These are phyloP conservation scores for Lichtheimia ornata DNA, from an alignment of 371 early-diverging fungal genomes.

Conservation along the genomic window DNA sequence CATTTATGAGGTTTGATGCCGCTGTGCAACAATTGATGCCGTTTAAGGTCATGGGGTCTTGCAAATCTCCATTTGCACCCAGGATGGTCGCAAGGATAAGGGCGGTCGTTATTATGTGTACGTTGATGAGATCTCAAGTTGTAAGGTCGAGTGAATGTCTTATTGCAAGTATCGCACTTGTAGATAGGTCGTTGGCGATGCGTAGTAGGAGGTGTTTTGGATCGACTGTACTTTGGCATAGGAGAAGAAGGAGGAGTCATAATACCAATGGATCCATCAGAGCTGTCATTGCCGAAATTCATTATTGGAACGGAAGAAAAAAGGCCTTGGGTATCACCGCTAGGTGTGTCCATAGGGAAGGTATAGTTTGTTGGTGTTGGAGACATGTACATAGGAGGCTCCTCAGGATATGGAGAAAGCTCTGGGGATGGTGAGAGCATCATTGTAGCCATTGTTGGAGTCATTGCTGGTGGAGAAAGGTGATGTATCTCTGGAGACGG, in stretches of 20 bases:
- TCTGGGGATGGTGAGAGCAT: background rate
- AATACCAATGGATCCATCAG: no score
- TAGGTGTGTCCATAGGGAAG: background rate
- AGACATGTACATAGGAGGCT: background rate
- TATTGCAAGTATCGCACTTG: conserved; percentile 47
- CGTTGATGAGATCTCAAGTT: conserved; percentile 76
- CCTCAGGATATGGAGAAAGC: background rate
- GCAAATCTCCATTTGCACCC: conserved; percentile 64
- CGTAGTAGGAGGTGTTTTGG: background rate
- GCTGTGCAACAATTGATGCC: conserved; percentile 66
- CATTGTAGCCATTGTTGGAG: background rate
- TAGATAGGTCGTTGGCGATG: background rate
- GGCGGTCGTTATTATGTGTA: conserved; percentile 72
- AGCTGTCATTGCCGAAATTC: background rate
- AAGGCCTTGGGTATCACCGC: background rate
- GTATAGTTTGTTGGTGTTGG: background rate
- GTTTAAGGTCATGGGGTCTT: conserved; percentile 80
- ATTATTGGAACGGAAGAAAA: background rate
- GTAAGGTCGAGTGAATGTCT: conserved; percentile 71
- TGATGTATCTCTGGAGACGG: background rate
- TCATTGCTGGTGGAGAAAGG: background rate
- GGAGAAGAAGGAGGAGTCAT: background rate
- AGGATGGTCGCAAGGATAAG: conserved; percentile 57
- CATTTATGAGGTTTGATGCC: conserved; percentile 65
- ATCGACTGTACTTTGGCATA: background rate